phyloP scores from a whole-genome alignment of 306 rosid species.

The Cicer chorassanicum region DNA sequence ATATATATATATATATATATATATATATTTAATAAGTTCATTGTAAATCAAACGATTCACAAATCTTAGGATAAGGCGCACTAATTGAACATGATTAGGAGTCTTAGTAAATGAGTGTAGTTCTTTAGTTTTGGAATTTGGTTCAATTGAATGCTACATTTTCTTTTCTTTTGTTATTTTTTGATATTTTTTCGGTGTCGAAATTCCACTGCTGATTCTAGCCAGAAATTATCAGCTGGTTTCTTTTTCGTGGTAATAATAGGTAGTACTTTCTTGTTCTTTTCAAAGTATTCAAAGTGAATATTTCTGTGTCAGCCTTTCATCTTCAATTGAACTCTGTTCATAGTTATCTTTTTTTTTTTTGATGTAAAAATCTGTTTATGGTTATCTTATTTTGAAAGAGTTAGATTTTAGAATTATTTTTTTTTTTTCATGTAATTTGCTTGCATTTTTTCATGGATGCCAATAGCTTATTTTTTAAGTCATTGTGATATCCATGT shows the following conservation, averaged over 20 bases:
- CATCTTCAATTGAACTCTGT: conserved; percentile 27
- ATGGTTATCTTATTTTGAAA: conserved; percentile 31
- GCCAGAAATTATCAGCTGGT: neutral
- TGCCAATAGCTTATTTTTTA: conserved; percentile 12
- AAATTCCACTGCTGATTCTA: conserved; percentile 13
- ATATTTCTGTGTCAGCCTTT: conserved; percentile 5
- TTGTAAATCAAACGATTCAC: too few species aligned
- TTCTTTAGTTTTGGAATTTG: conserved; percentile 35
- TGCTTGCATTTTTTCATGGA: conserved; percentile 22
- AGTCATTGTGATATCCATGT: conserved; percentile 24
- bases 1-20: too few species aligned
- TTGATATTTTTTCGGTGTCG: conserved; percentile 22
- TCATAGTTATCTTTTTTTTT: conserved; percentile 17
- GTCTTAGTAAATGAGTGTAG: neutral
- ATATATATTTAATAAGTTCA: too few species aligned
- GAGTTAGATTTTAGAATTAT: neutral
- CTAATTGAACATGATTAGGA: conserved; percentile 11
- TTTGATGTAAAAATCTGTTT: neutral
- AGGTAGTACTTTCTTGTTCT: conserved; percentile 12
- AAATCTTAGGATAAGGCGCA: too few species aligned
- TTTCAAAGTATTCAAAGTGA: neutral
- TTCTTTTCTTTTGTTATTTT: conserved; percentile 13
- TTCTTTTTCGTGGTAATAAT: conserved; percentile 6
- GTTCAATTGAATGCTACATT: conserved; percentile 29
- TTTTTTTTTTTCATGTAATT: neutral